Base-by-base conservation (phyloP, 2,329 filamentous ascomycete species). In the Trichoderma lentiforme region DNA sequence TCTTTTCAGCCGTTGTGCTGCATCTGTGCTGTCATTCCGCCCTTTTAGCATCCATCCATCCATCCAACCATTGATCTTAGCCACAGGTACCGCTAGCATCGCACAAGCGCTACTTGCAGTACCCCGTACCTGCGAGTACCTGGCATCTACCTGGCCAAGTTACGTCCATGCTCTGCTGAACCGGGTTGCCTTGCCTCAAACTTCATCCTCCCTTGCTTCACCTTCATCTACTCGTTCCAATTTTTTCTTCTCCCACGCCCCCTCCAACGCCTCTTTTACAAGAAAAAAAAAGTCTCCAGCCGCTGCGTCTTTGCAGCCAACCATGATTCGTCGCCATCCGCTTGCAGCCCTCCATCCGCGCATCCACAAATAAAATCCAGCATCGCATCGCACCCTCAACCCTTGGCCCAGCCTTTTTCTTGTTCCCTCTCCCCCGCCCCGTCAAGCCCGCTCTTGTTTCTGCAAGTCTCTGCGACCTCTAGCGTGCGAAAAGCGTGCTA, bases 291-390 rank as follows among this genome's bases (percentile, higher is more conserved):
- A 60, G 56, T 60, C 56, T 60, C 69, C 30, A 39, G 61, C 15
- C 70, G 39, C 68, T 77, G 78, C 77, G 78, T 76, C 78, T 78
- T 79, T 72, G 74, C 75, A 76, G 74, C 79, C 79, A 80, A 80
- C 79, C 79, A 80, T 78, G 78, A 78, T 76, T 73, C 75, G 73
- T 76, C 79, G 78, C 79, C 78, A 80, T 79, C 78, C 75, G 76
- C 70, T 73, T 70, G 63, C 64, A 67, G 71, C 66, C 51, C 71
- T 76, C 77, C 73, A 77, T 76, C 74, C 74, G 75, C 74, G 74
- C 77, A 74, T 75, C 74, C 75, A 75, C 73, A 74, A 75, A 60
- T 61, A 61, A 74, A 53, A 32, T 26, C 58, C 57, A 56, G 56
- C 64, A 61, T 66, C 36, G 36, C 36, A 39, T 39, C 36, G 36